These are phyloP conservation scores for Chalaropsis thielavioides DNA, from an alignment of 2,329 filamentous ascomycete genomes.

Conservation along the genomic window DNA sequence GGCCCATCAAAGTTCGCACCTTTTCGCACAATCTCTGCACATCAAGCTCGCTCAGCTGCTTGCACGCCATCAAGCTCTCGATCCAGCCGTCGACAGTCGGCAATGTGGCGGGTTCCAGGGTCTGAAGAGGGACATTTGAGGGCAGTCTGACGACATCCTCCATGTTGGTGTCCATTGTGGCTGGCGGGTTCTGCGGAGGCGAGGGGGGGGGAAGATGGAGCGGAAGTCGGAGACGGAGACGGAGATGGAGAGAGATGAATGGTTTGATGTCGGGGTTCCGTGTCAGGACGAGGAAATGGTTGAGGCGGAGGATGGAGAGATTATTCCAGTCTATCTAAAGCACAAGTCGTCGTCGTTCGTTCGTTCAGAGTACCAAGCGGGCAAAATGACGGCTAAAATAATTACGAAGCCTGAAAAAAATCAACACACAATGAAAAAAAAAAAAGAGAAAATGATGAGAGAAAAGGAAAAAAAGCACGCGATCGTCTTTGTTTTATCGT, in stretches of 20 bases:
- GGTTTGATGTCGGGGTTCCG: conserved; percentile 18
- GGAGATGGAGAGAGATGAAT: conserved; percentile 16
- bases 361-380: background rate
- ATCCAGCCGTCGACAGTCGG: conserved; percentile 96
- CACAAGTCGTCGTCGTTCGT: background rate
- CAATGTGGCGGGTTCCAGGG: conserved; percentile 70
- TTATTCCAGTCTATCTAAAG: conserved; percentile 1
- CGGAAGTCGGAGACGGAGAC: conserved; percentile 16
- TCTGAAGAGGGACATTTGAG: conserved; percentile 55
- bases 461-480: background rate
- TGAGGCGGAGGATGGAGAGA: background rate
- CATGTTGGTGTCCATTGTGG: conserved; percentile 89
- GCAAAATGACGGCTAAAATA: background rate
- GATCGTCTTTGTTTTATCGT: background rate
- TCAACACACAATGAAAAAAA: no score
- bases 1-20: no score
- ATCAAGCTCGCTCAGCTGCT: conserved; percentile 87
- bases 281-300: background rate
- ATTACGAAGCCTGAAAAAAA: background rate
- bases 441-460: background rate
- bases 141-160: conserved; percentile 87
- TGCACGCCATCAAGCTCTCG: conserved; percentile 95
- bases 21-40: conserved; percentile 96
- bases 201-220: conserved; percentile 7
- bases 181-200: background rate